phyloP scores from a whole-genome alignment of 1,284 basidiomycete species.

The Cutaneotrichosporon cavernicola region DNA sequence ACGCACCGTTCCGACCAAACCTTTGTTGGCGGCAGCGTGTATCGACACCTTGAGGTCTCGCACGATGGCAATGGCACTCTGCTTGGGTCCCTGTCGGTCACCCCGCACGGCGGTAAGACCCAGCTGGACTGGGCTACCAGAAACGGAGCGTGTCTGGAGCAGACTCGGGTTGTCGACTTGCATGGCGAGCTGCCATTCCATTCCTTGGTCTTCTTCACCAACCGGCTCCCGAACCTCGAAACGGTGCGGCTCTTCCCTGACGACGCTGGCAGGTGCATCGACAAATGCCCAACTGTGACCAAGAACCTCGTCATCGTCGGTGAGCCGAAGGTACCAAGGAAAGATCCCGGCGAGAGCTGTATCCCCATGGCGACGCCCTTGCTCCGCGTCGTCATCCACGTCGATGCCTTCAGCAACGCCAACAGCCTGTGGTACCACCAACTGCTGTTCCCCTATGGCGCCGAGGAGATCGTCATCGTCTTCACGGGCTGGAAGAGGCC shows the following conservation, averaged over 20 bases:
- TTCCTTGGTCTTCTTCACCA: slow-evolving; percentile 1
- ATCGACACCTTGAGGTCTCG: slow-evolving; percentile 2
- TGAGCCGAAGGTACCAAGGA: neutral
- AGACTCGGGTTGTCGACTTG: neutral
- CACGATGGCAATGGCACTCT: neutral
- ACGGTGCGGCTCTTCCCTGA: slow-evolving; percentile 11
- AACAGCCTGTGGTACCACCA: slow-evolving; percentile 8
- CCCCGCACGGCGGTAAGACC: neutral
- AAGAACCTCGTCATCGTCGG: slow-evolving; percentile 8
- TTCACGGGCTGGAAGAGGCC: slow-evolving; percentile 1
- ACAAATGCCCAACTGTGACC: slow-evolving; percentile 11
- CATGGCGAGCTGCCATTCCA: slow-evolving; percentile 1
- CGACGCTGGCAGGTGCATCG: neutral
- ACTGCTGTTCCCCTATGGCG: neutral
- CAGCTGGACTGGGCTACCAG: neutral
- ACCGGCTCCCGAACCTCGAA: slow-evolving; percentile 5
- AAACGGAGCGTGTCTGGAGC: neutral
- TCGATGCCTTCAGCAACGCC: neutral
- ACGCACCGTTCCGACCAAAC: neutral
- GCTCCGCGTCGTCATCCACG: neutral
- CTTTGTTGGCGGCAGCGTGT: neutral
- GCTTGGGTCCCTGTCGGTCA: neutral
- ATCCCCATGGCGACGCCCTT: slow-evolving; percentile 1
- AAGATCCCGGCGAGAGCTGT: neutral
- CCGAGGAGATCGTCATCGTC: neutral